A percentile compares a stretch with the other conserved stretches of the same genome.
These are phyloP conservation scores for Parietaria judaica DNA, from an alignment of 306 rosid genomes.

Conservation along the genomic window DNA sequence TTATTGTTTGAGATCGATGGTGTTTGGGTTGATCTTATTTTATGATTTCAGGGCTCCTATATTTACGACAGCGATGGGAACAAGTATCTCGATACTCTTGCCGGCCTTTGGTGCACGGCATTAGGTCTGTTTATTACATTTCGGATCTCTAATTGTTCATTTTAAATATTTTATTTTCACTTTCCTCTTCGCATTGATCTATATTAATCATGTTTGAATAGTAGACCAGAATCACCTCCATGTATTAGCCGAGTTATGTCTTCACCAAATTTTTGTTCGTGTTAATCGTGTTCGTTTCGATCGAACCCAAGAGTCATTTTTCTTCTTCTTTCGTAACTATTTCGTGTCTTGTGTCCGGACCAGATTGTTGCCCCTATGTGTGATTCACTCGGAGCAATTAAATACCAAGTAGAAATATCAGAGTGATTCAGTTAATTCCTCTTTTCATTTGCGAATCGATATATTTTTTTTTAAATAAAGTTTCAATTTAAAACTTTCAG, in stretches of 20 bases:
- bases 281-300: too few relatives aligned
- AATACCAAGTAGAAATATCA: neutral
- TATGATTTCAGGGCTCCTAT: slow-evolving; percentile 73
- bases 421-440: neutral
- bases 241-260: too few relatives aligned
- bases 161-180: slow-evolving; percentile 1
- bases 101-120: slow-evolving; percentile 94
- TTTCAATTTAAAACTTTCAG: slow-evolving; percentile 30
- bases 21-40: neutral
- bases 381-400: slow-evolving; percentile 1
- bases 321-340: too few relatives aligned
- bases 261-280: too few relatives aligned
- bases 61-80: slow-evolving; percentile 76
- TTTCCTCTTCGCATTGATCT: slow-evolving; percentile 3
- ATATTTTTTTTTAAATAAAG: neutral
- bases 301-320: too few relatives aligned
- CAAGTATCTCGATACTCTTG: slow-evolving; percentile 88
- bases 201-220: neutral
- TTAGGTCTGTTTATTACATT: slow-evolving; percentile 29
- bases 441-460: neutral
- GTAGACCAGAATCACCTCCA: too few relatives aligned
- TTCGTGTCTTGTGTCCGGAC: too few relatives aligned
- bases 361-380: too few relatives aligned
- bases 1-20: slow-evolving; percentile 1
- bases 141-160: slow-evolving; percentile 2